These are phyloP conservation scores for Stagonosporopsis cucurbitacearum DNA, from an alignment of 2,329 filamentous ascomycete species.

Conservation along the genomic window DNA sequence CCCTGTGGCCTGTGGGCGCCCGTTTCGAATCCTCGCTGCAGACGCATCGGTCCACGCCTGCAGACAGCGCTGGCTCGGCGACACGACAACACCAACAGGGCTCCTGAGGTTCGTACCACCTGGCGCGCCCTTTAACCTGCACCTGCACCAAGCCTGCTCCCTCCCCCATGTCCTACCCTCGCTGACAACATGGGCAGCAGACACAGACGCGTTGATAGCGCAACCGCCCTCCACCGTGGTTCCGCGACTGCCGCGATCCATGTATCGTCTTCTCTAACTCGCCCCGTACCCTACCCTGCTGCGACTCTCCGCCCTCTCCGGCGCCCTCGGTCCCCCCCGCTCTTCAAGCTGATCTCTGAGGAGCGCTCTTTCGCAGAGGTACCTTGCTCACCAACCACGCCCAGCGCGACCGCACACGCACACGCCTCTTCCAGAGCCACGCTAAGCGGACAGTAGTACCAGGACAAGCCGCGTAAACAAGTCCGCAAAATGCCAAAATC, in stretches of 20 bases:
- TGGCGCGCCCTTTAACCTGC: conserved; percentile 32
- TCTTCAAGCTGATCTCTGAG: conserved; percentile 15
- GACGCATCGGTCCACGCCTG: conserved; percentile 41
- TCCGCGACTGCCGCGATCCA: conserved; percentile 30
- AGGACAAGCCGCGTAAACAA: conserved; percentile 35
- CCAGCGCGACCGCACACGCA: conserved; percentile 5
- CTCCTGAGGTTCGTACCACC: conserved; percentile 46
- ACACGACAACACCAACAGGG: conserved; percentile 32
- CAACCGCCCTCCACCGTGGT: conserved; percentile 20
- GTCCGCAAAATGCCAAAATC: conserved; percentile 50
- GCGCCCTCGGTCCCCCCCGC: conserved; percentile 23
- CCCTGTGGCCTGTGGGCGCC: conserved; percentile 27
- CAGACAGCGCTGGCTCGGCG: conserved; percentile 38
- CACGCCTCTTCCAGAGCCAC: conserved; percentile 5
- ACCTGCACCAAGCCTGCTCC: conserved; percentile 15
- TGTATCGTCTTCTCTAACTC: conserved; percentile 35
- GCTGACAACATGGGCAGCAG: conserved; percentile 44
- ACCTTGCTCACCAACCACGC: conserved; percentile 25
- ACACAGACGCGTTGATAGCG: conserved; percentile 32
- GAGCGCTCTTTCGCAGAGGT: conserved; percentile 34
- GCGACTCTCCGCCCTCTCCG: conserved; percentile 26
- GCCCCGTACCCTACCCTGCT: conserved; percentile 20
- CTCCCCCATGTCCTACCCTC: conserved; percentile 19
- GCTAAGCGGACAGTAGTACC: conserved; percentile 37
- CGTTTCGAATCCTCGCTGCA: conserved; percentile 34